Conservation (phyloP, 345 rosid species). For the Streptanthus diversifolius region DNA sequence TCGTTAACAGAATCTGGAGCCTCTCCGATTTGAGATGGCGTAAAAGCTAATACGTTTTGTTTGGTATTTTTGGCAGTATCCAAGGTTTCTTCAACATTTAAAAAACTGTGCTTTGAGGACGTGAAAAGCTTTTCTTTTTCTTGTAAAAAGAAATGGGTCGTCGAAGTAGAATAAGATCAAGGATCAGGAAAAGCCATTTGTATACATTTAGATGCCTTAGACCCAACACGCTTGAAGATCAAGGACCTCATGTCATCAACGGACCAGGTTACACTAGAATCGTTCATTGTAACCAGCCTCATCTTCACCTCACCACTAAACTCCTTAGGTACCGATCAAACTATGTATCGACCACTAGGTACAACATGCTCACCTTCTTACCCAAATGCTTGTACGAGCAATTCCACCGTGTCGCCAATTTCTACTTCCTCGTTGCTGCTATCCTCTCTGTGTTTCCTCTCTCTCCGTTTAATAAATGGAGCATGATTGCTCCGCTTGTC, state of each 20-base stretch:
- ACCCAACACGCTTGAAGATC: conserved; percentile 31
- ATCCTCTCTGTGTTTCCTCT: conserved; percentile 40
- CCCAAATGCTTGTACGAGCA: conserved; percentile 74
- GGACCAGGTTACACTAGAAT: conserved; percentile 31
- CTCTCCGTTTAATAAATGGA: conserved; percentile 46
- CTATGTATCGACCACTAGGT: conserved; percentile 62
- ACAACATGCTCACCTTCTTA: conserved; percentile 53
- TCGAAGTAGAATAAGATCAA: conserved; percentile 72
- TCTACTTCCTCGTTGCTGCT: conserved; percentile 63
- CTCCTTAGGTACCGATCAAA: conserved; percentile 47
- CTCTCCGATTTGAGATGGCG: neutral
- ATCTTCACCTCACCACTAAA: conserved; percentile 36
- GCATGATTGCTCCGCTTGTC: conserved; percentile 57
- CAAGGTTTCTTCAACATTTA: neutral
- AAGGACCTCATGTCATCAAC: conserved; percentile 25
- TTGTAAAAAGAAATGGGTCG: conserved; percentile 48
- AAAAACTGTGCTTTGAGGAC: too few species aligned
- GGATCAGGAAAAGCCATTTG: conserved; percentile 64
- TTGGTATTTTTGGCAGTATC: neutral
- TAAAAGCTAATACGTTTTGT: neutral
- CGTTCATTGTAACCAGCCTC: conserved; percentile 53
- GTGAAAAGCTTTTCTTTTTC: neutral
- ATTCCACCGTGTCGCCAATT: conserved; percentile 74
- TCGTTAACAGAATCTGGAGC: too few species aligned
- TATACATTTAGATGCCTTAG: conserved; percentile 56